Evolutionary conservation across 257 asterid genomes (phyloP).

Genomic region (Nicotiana sylvestris): DNA sequence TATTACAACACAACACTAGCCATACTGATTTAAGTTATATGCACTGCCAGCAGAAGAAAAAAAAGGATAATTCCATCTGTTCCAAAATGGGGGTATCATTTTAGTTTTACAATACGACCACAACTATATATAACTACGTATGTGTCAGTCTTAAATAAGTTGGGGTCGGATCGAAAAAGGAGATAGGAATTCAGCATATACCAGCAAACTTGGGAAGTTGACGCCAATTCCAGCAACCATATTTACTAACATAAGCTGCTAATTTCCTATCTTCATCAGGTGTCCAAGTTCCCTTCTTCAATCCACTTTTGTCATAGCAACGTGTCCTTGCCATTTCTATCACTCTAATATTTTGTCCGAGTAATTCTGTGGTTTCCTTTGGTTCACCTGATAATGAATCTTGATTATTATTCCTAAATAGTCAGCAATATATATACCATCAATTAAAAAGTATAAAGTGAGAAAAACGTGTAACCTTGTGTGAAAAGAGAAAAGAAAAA

Average conservation of each 20-base stretch:
- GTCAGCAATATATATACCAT: too few species aligned
- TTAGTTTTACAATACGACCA: too few species aligned
- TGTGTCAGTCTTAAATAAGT: too few species aligned
- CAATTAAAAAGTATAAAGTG: background rate
- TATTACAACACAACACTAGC: background rate
- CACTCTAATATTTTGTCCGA: background rate
- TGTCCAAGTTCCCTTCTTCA: background rate
- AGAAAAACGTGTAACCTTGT: background rate
- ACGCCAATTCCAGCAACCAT: background rate
- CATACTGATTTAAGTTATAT: background rate
- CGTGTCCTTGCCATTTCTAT: background rate
- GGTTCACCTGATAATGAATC: too few species aligned
- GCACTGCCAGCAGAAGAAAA: too few species aligned
- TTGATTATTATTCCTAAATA: too few species aligned
- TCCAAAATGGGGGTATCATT: too few species aligned
- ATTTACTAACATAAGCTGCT: background rate
- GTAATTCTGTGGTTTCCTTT: background rate
- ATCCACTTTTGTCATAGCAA: background rate
- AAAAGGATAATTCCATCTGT: too few species aligned
- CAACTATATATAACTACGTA: too few species aligned
- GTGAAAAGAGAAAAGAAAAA: background rate
- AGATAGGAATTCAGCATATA: background rate
- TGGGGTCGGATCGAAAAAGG: too few species aligned
- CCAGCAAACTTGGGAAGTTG: slow-evolving; percentile 7
- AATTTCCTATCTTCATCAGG: background rate